Evolutionary conservation across 371 early-diverging fungal species (phyloP).

Genomic region (Dichotomocladium elegans): DNA sequence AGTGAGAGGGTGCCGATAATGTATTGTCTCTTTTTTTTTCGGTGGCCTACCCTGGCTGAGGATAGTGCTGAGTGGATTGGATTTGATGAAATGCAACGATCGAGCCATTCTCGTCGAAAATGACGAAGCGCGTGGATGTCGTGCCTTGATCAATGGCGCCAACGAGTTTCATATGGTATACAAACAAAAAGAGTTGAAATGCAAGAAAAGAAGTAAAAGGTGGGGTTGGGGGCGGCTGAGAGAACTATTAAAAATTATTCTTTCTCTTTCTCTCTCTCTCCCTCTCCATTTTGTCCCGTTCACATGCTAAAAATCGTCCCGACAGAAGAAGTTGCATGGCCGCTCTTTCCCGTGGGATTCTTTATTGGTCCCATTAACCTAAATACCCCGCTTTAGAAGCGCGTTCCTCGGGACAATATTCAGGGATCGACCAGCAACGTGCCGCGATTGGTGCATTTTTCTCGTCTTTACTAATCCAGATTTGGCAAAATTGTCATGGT

Average conservation of each 20-base stretch:
- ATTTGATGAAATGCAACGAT: constrained; percentile 74
- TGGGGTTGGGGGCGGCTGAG: not conserved
- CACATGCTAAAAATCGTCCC: constrained; percentile 12
- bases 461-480: too few species aligned
- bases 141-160: constrained; percentile 96
- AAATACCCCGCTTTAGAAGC: not conserved
- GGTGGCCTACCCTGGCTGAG: constrained; percentile 67
- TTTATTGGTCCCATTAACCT: constrained; percentile 6
- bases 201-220: constrained; percentile 3
- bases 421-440: not conserved
- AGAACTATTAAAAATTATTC: constrained; percentile 2
- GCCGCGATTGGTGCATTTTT: not conserved
- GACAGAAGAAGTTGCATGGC: not conserved
- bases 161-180: constrained; percentile 39
- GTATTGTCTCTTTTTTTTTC: not conserved
- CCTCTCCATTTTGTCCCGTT: not conserved
- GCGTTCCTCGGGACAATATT: constrained; percentile 7
- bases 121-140: constrained; percentile 83
- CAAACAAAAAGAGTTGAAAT: constrained; percentile 4
- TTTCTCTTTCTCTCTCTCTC: too few species aligned
- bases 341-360: not conserved
- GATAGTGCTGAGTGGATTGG: constrained; percentile 75
- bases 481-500: too few species aligned
- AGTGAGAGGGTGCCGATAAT: too few species aligned
- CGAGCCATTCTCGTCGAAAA: constrained; percentile 76